Conservation (phyloP, 176 grass and related monocot genomes). For the Poa pratensis region DNA sequence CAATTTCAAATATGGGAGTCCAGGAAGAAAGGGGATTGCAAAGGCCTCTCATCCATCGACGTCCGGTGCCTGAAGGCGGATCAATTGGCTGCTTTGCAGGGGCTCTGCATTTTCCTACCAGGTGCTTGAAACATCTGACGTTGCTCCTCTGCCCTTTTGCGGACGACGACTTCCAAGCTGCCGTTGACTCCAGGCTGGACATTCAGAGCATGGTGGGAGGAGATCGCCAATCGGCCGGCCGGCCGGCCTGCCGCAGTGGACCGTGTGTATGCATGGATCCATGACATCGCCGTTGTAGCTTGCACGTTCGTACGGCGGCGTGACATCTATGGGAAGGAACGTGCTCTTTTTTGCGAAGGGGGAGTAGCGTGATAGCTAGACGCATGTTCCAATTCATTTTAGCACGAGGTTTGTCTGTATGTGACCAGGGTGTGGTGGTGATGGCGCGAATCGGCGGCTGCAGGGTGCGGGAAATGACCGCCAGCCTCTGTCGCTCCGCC, state of each 20-base stretch:
- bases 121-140: conserved; percentile 7
- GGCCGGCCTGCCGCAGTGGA: background rate
- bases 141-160: background rate
- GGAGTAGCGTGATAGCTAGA: background rate
- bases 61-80: background rate
- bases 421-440: too few species aligned
- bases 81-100: background rate
- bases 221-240: background rate
- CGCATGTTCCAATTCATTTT: background rate
- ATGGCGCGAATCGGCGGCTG: too few species aligned
- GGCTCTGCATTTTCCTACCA: background rate
- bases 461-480: too few species aligned
- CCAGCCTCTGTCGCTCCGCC: too few species aligned
- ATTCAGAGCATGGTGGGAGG: background rate
- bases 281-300: background rate
- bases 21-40: background rate
- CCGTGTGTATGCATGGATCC: background rate
- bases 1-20: too few species aligned
- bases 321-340: too few species aligned
- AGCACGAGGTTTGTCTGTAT: background rate
- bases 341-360: too few species aligned
- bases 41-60: background rate
- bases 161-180: background rate
- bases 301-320: background rate
- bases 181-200: background rate